A percentile compares a stretch with the other conserved stretches of the same genome.
phyloP scores from a whole-genome alignment of 352 stramenopile genomes.

The Globisporangium rhizosaccharum region DNA sequence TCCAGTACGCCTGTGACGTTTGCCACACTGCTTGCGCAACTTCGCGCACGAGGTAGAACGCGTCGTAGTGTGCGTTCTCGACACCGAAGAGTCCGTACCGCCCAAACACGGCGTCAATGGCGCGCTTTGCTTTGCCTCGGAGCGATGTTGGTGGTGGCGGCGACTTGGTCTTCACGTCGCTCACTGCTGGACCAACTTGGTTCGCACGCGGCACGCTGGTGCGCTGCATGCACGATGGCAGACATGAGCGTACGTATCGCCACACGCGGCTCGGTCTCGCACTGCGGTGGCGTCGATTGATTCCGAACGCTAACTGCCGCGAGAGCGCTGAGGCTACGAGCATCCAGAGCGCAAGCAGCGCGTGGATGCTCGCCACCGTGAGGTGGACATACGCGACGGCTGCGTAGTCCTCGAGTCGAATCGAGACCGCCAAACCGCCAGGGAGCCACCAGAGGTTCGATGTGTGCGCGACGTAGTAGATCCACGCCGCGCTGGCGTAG shows the following conservation, averaged over 20 bases:
- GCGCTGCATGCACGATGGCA: not conserved
- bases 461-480: conserved; percentile 1
- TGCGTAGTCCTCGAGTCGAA: not conserved
- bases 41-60: conserved; percentile 16
- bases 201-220: not conserved
- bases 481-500: conserved; percentile 4
- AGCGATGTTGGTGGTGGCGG: not conserved
- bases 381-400: conserved; percentile 1
- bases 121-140: not conserved
- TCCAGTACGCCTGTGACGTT: conserved; percentile 21
- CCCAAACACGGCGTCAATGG: not conserved
- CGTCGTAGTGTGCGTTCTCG: conserved; percentile 18
- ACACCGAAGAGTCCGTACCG: conserved; percentile 15
- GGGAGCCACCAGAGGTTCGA: conserved; percentile 6
- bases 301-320: not conserved
- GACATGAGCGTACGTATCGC: not conserved
- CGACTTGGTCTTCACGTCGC: not conserved
- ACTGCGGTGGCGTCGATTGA: not conserved
- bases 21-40: conserved; percentile 19
- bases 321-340: not conserved
- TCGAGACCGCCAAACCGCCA: conserved; percentile 2
- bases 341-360: not conserved
- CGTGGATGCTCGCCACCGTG: not conserved
- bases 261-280: not conserved
- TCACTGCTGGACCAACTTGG: not conserved